Percentiles rank a stretch among this genome's conserved stretches.
phyloP scores from a whole-genome alignment of 2,329 filamentous ascomycete species.

The Botrytis sinoallii region DNA sequence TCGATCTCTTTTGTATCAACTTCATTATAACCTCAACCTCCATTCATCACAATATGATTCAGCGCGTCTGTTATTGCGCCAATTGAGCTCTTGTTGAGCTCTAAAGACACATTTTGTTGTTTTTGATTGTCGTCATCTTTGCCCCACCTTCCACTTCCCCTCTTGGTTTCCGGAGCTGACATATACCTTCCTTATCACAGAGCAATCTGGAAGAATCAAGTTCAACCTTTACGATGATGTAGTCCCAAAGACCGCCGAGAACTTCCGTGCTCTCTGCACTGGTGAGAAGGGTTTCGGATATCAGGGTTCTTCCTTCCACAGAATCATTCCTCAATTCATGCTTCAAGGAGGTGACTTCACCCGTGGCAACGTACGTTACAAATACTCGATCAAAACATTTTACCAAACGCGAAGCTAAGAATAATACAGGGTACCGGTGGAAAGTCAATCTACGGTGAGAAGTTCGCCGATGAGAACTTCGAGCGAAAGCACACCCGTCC shows the following conservation, averaged over 20 bases:
- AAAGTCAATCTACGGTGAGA: constrained; percentile 93
- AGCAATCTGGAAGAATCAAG: constrained; percentile 73
- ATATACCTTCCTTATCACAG: constrained; percentile 39
- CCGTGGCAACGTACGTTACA: constrained; percentile 71
- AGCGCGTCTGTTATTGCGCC: neutral
- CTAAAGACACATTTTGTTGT: constrained; percentile 19
- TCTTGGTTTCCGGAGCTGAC: constrained; percentile 29
- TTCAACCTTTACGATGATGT: constrained; percentile 78
- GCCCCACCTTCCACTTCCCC: constrained; percentile 20
- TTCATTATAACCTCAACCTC: neutral
- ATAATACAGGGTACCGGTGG: constrained; percentile 69
- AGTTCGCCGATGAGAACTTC: constrained; percentile 95
- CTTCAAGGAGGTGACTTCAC: constrained; percentile 96
- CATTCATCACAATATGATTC: neutral
- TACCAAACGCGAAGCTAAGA: constrained; percentile 56
- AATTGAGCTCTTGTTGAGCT: constrained; percentile 19
- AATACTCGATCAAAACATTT: constrained; percentile 23
- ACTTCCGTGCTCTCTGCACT: constrained; percentile 92
- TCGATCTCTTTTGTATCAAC: constrained; percentile 16
- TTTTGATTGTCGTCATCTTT: constrained; percentile 26
- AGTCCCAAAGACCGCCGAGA: constrained; percentile 92
- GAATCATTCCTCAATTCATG: constrained; percentile 92
- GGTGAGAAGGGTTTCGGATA: constrained; percentile 80
- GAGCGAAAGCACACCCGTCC: constrained; percentile 66
- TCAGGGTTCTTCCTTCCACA: constrained; percentile 82